phyloP scores from a whole-genome alignment of 2,329 filamentous ascomycete species.

The Sarocladium brachiariae region DNA sequence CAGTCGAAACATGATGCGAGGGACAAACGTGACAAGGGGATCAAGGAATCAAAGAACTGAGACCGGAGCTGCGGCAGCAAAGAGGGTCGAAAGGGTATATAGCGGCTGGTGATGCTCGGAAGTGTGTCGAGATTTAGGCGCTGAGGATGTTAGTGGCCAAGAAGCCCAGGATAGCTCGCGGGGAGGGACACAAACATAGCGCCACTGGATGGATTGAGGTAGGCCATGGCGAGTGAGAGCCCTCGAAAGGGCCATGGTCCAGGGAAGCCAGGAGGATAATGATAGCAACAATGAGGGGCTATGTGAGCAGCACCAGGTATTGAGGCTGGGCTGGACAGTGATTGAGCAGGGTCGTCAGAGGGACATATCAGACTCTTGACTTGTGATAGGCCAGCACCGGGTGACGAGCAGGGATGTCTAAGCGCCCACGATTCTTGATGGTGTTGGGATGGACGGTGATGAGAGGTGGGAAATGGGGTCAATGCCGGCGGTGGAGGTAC shows the following conservation, averaged over 20 bases:
- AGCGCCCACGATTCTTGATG: conserved; percentile 29
- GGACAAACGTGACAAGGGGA: conserved; percentile 35
- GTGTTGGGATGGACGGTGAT: conserved; percentile 10
- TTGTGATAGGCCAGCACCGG: conserved; percentile 35
- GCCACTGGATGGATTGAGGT: not conserved
- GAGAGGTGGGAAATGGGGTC: conserved; percentile 2
- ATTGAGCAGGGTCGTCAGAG: not conserved
- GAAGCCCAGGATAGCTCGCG: conserved; percentile 10
- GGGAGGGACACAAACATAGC: not conserved
- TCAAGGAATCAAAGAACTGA: conserved; percentile 9
- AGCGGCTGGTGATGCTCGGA: conserved; percentile 46
- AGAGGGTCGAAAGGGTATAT: conserved; percentile 45
- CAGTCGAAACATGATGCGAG: conserved; percentile 45
- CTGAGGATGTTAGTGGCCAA: conserved; percentile 19
- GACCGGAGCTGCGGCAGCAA: conserved; percentile 11
- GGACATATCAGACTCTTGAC: conserved; percentile 10
- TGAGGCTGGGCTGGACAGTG: not conserved
- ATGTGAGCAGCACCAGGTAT: not conserved
- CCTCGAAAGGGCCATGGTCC: not conserved
- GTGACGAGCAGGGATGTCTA: conserved; percentile 28
- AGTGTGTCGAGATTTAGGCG: conserved; percentile 35
- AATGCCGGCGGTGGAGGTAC: conserved; percentile 1
- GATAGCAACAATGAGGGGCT: conserved; percentile 1
- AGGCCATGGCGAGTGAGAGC: not conserved
- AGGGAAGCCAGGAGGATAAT: not conserved